phyloP scores from a whole-genome alignment of 495 filamentous ascomycete genomes.

The Xylaria castorea region DNA sequence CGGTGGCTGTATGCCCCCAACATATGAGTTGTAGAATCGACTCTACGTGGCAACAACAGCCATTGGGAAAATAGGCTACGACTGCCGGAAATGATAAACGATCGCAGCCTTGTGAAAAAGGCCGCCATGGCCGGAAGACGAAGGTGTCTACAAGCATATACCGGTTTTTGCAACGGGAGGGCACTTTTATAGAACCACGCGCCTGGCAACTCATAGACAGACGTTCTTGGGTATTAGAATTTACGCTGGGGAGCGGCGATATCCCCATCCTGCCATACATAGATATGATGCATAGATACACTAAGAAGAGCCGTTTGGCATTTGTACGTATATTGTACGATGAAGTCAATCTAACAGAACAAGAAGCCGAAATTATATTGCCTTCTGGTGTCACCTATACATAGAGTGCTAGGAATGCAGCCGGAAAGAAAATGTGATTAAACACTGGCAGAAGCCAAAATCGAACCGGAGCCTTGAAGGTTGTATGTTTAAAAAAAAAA shows the following conservation, averaged over 20 bases:
- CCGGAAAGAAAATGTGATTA: neutral
- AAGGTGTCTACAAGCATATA: neutral
- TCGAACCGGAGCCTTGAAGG: neutral
- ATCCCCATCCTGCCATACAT: neutral
- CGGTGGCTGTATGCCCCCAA: neutral
- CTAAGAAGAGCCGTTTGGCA: neutral
- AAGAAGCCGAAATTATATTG: neutral
- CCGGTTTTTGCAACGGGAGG: neutral
- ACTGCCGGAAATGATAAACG: neutral
- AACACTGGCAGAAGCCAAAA: neutral
- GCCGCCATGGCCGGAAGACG: neutral
- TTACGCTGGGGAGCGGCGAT: neutral
- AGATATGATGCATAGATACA: neutral
- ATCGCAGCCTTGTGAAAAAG: neutral
- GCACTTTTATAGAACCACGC: too few relatives aligned
- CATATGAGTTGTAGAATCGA: neutral
- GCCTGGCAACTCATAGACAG: neutral
- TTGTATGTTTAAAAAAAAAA: too few relatives aligned
- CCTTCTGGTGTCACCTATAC: neutral
- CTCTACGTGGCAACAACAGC: neutral
- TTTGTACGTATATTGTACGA: slow-evolving; percentile 6
- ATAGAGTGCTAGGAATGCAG: neutral
- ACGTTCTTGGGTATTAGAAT: neutral
- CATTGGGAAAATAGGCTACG: neutral
- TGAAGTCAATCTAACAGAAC: neutral